Conservation (phyloP, 2,329 filamentous ascomycete genomes). For the Cladophialophora carrionii region DNA sequence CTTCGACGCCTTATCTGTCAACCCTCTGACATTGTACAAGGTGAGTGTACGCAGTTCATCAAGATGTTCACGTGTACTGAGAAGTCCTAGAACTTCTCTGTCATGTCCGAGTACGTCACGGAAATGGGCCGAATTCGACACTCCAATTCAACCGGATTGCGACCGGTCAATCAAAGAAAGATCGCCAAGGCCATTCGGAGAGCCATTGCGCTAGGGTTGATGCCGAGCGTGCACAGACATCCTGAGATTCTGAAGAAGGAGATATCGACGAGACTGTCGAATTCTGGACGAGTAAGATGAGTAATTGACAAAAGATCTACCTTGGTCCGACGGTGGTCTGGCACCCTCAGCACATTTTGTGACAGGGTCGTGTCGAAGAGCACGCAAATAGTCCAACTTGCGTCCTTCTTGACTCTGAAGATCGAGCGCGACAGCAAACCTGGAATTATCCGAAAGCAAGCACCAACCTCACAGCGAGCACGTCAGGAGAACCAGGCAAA, state of each 20-base stretch:
- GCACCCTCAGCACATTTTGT: background rate
- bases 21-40: constrained; percentile 84
- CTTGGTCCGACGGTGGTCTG: background rate
- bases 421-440: background rate
- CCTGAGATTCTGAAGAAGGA: constrained; percentile 70
- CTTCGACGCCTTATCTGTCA: constrained; percentile 77
- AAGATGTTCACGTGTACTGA: constrained; percentile 27
- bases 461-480: background rate
- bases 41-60: constrained; percentile 53
- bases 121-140: constrained; percentile 82
- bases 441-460: background rate
- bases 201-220: constrained; percentile 84
- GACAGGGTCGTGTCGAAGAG: background rate
- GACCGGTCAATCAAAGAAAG: constrained; percentile 87
- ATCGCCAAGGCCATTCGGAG: constrained; percentile 90
- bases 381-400: background rate
- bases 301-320: background rate
- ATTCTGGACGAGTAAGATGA: constrained; percentile 16
- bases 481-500: background rate
- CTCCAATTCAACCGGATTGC: constrained; percentile 73
- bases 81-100: constrained; percentile 75
- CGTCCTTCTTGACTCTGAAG: background rate
- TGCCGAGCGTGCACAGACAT: constrained; percentile 88
- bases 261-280: constrained; percentile 39
- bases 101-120: constrained; percentile 87